Conservation (phyloP, 1,284 basidiomycete genomes). For the Tylopilus sp. region DNA sequence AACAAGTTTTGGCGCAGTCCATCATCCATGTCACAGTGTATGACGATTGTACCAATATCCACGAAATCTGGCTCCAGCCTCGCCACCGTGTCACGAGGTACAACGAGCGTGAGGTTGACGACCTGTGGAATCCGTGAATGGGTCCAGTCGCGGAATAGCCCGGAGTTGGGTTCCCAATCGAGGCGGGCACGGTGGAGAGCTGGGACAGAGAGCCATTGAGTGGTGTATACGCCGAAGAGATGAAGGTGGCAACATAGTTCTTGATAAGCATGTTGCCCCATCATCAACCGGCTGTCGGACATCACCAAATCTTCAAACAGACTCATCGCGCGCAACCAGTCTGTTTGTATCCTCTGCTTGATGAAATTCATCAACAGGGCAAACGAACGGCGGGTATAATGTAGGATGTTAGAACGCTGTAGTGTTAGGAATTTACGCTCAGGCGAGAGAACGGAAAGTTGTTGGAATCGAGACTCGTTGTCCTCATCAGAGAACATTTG, state of each 20-base stretch:
- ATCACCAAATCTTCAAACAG: constrained; percentile 31
- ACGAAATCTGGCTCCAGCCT: constrained; percentile 21
- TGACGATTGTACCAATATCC: constrained; percentile 34
- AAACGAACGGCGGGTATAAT: constrained; percentile 49
- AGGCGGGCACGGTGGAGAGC: neutral
- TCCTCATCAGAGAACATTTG: constrained; percentile 42
- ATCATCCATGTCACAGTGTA: constrained; percentile 38
- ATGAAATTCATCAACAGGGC: constrained; percentile 41
- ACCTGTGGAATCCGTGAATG: constrained; percentile 12
- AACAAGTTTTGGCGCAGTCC: constrained; percentile 33
- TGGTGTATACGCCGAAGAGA: constrained; percentile 30
- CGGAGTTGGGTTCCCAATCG: neutral
- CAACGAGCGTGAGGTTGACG: constrained; percentile 25
- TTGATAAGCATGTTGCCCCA: constrained; percentile 39
- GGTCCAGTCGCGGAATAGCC: constrained; percentile 21
- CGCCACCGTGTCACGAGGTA: constrained; percentile 26
- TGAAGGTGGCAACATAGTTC: constrained; percentile 43
- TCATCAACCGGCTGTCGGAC: constrained; percentile 30
- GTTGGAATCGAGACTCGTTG: neutral
- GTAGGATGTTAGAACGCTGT: constrained; percentile 16
- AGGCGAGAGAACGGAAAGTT: neutral
- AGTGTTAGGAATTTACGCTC: neutral
- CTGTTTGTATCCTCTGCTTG: constrained; percentile 31
- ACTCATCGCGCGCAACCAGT: constrained; percentile 38
- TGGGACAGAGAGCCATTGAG: neutral